Evolutionary conservation across 1,139 yeast genomes (phyloP), one percentile per base, ranked within the genome.

Genomic region (Candida anutae): DNA sequence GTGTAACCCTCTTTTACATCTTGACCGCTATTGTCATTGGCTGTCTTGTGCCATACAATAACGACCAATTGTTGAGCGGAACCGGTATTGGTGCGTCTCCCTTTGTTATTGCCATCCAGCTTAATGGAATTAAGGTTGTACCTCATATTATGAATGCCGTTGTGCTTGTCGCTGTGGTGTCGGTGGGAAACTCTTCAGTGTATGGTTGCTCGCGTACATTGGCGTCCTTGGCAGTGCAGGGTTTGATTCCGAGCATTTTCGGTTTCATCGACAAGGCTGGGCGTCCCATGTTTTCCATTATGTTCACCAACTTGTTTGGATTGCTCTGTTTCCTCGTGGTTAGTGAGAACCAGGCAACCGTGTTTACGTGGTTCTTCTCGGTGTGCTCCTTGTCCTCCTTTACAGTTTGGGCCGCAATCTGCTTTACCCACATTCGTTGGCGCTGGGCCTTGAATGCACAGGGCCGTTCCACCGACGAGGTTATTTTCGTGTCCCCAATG

Each of bases 261-360:
- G 76, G 67, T 4, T 74, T 68, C 50, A 62, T 74, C 31, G 81
- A 75, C 48, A 56, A 63, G 32, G 55, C 55, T 25, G 82, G 81
- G 13, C 53, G 81, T 45, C 82, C 81, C 22, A 46, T 74, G 42
- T 61, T 64, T 23, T 70, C 79, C 12, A 63, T 73, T 33, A 30
- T 56, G 31, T 51, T 72, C 31, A 69, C 77, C 26, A 57, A 69
- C 28, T 38, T 61, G 1, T 59, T 80, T 37, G 88, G 85, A 0
- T 55, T 70, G 30, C 55, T 80, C 26, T 39, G 36, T 4, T 38
- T 38, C 21, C 37, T 37, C 10, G 28, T 38, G 28, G 39, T 35
- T 6, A 27, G 38, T 1, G 22, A 30, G 3, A 27, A 30, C 13
- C 42, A 45, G 23, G 38, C 36, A 3, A 33, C 31, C 3, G 50